A percentile compares a stretch with the other conserved stretches of the same genome.
Evolutionary conservation across 139 green algal genomes (phyloP).

Genomic region (Coelastrella sp.): DNA sequence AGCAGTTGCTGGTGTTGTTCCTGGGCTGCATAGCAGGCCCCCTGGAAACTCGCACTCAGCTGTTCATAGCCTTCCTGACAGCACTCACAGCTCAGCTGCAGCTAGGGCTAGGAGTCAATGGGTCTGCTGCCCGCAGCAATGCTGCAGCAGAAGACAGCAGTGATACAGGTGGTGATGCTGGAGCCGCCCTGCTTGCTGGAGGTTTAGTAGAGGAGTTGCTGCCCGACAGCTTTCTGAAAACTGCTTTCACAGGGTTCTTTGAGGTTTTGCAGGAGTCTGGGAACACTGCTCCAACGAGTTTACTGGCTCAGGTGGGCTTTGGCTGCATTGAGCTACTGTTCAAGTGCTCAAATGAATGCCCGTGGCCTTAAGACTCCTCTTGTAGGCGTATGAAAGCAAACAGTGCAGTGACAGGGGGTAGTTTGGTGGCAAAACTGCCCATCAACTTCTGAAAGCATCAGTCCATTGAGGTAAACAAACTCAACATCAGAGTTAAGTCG

Average conservation of each 20-base stretch:
- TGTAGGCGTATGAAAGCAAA: neutral
- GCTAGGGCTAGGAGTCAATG: constrained; percentile 14
- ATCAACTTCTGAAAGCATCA: neutral
- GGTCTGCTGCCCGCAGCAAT: neutral
- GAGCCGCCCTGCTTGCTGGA: constrained; percentile 42
- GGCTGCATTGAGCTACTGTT: too few relatives aligned
- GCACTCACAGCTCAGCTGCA: constrained; percentile 64
- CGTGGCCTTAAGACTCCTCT: neutral
- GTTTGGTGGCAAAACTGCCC: neutral
- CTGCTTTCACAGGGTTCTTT: constrained; percentile 63
- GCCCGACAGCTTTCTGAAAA: constrained; percentile 70
- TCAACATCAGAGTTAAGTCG: too few relatives aligned
- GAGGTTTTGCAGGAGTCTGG: constrained; percentile 59
- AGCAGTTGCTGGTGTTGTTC: constrained; percentile 75
- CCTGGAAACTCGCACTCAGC: constrained; percentile 28
- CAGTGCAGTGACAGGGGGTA: neutral
- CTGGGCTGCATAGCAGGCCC: constrained; percentile 71
- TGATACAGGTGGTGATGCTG: neutral
- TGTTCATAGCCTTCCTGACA: constrained; percentile 56
- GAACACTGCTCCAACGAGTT: neutral
- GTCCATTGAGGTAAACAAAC: neutral
- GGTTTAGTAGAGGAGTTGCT: constrained; percentile 71
- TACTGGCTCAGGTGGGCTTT: constrained; percentile 35
- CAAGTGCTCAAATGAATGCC: neutral
- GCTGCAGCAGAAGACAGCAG: neutral